Base-by-base conservation (phyloP, 225 moss, liverwort and hornwort genomes). In the Rhytidiadelphus loreus region DNA sequence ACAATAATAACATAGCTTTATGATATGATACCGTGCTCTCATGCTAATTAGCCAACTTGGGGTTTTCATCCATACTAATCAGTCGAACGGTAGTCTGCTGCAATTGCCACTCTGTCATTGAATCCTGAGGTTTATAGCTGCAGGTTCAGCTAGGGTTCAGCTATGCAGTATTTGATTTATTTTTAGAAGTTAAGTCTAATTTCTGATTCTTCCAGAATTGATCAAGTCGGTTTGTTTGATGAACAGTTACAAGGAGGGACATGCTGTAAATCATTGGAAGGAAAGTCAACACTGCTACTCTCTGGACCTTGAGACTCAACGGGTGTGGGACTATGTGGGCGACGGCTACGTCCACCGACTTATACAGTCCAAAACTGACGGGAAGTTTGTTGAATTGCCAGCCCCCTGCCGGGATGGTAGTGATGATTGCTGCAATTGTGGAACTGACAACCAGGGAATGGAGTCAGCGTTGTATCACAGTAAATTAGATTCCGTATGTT, bases 291-390 rank as follows among this genome's bases (percentile, higher is more conserved):
- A 99, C 86, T 97, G 99, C 86, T 99, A 99, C 86, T 97, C 99
- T 43, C 92, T 99, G 86, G 99, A 99, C 89, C 94, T 97, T 52
- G 99, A 99, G 92, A 96, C 96, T 43, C 97, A 99, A 84, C 95
- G 95, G 39, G 99, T 99, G 64, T 99, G 99, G 97, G 99, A 99
- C 87, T 99, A 99, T 84, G 99, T 97, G 69, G 99, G 97, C 53
- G 99, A 99, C 86, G 96, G 96, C 88, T 99, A 99, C 84, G 97
- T 99, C 46, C 99, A 99, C 86, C 96, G 97, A 58, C 94, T 99
- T 62, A 99, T 99, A 76, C 96, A 97, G 77, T 97, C 97, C 15
- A 97, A 97, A 90, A 99, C 97, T 58, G 96, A 99, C 84, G 99
- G 99, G 77, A 99, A 99, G 92, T 94, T 97, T 76, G 99, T 99